These are phyloP conservation scores for Gossypium arboreum DNA, from an alignment of 345 rosid genomes.

Conservation along the genomic window DNA sequence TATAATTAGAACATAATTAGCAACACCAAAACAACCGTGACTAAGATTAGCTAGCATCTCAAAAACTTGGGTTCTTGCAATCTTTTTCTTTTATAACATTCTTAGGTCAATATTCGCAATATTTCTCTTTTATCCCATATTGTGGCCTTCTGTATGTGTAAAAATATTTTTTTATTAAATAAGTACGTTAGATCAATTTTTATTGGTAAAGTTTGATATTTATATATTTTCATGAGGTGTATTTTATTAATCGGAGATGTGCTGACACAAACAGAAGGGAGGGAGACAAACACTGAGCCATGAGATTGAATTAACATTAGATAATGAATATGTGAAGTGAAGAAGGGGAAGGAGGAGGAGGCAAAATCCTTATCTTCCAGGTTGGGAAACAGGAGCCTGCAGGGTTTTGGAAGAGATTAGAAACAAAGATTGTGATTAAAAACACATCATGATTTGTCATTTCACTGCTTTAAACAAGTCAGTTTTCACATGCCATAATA, in stretches of 20 bases:
- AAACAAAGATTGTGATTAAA: background rate
- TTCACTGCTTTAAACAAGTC: conserved; percentile 15
- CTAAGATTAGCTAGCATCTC: background rate
- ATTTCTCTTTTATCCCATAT: background rate
- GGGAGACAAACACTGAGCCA: conserved; percentile 7
- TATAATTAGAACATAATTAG: too few relatives aligned
- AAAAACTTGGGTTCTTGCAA: too few relatives aligned
- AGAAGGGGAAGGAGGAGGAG: conserved; percentile 2
- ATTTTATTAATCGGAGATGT: background rate
- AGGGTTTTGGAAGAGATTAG: background rate
- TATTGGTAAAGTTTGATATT: too few relatives aligned
- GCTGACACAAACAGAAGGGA: background rate
- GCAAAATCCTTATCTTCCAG: conserved; percentile 11
- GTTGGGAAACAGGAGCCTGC: background rate
- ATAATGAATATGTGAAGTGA: background rate
- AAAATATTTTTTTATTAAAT: too few relatives aligned
- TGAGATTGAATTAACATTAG: background rate
- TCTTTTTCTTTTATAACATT: too few relatives aligned
- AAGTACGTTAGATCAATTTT: too few relatives aligned
- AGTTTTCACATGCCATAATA: conserved; percentile 23
- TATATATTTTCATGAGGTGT: too few relatives aligned
- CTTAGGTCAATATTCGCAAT: background rate
- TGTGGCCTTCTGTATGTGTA: too few relatives aligned
- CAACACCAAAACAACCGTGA: background rate
- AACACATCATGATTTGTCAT: conserved; percentile 23